These are phyloP conservation scores for Gilbertella persicaria DNA, from an alignment of 371 early-diverging fungal genomes.

Conservation along the genomic window DNA sequence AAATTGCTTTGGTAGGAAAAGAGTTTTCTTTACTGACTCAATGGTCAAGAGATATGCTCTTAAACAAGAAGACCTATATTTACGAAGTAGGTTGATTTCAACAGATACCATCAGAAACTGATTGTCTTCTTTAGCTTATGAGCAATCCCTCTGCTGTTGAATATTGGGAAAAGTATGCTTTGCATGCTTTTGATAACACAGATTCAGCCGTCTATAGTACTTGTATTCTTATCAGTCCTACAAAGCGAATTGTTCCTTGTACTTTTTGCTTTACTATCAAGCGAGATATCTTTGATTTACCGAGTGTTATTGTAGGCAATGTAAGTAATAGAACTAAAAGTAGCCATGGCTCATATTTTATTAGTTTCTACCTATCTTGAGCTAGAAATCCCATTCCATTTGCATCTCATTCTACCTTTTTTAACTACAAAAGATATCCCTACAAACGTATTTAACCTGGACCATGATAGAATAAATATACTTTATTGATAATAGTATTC, in stretches of 20 bases:
- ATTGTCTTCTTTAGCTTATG: conserved; percentile 66
- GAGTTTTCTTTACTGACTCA: conserved; percentile 87
- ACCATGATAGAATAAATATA: neutral
- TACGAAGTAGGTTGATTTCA: conserved; percentile 57
- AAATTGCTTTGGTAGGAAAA: conserved; percentile 87
- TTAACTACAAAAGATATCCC: too few relatives aligned
- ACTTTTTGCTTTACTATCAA: conserved; percentile 92
- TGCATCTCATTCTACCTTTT: too few relatives aligned
- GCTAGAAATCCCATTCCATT: conserved; percentile 14
- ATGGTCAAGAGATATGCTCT: conserved; percentile 77
- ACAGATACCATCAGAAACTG: neutral
- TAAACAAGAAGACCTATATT: conserved; percentile 73
- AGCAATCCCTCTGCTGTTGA: conserved; percentile 84
- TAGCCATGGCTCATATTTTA: neutral
- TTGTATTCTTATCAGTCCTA: conserved; percentile 71
- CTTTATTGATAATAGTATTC: conserved; percentile 20
- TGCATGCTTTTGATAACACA: conserved; percentile 86
- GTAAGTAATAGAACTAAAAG: conserved; percentile 21
- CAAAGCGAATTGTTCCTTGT: conserved; percentile 73
- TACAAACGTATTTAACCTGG: too few relatives aligned
- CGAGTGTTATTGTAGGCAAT: conserved; percentile 82
- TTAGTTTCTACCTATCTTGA: conserved; percentile 35
- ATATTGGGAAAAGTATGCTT: conserved; percentile 91
- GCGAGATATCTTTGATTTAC: conserved; percentile 90
- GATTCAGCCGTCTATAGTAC: conserved; percentile 82